Base-by-base conservation (phyloP, 1,139 yeast genomes). In the Debaryomyces sp. region DNA sequence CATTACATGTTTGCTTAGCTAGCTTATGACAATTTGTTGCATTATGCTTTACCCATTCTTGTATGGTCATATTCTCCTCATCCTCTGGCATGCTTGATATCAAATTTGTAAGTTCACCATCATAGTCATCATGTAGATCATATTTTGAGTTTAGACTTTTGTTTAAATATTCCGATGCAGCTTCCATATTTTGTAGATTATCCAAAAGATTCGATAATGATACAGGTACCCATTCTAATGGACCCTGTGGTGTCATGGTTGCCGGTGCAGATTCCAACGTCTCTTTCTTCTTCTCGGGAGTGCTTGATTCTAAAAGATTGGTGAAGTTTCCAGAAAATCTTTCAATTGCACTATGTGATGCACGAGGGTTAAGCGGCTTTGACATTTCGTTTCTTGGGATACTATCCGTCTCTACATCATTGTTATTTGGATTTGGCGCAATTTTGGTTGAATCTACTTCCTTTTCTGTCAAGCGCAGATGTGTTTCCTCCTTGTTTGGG, bases 81-180 rank as follows among this genome's bases (percentile, higher is more conserved):
- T 78, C 79, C 32, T 78, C 84, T 0, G 95, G 92, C 80, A 88
- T 82, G 42, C 82, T 82, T 1, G 84, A 77, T 2, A 86, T 81
- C 58, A 87, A 87, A 46, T 75, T 73, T 0, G 88, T 81, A 22
- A 87, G 64, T 37, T 78, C 78, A 1, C 92, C 90, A 52, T 84
- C 88, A 30, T 71, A 62, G 59, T 87, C 95, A 53, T 84, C 80
- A 45, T 71, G 68, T 12, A 82, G 64, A 35, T 70, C 72, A 50
- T 65, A 63, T 10, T 62, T 54, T 1, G 62, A 50, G 4, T 58
- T 58, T 13, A 68, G 57, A 10, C 70, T 54, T 33, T 66, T 48
- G 44, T 56, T 60, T 2, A 75, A 59, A 46, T 68, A 73, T 4
- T 62, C 60, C 6, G 71, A 62, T 2, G 82, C 74, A 1, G 68